A percentile compares a stretch with the other conserved stretches of the same genome.
Evolutionary conservation across 805 yeast species (phyloP).

Genomic region (Jamesozyma gamospora): DNA sequence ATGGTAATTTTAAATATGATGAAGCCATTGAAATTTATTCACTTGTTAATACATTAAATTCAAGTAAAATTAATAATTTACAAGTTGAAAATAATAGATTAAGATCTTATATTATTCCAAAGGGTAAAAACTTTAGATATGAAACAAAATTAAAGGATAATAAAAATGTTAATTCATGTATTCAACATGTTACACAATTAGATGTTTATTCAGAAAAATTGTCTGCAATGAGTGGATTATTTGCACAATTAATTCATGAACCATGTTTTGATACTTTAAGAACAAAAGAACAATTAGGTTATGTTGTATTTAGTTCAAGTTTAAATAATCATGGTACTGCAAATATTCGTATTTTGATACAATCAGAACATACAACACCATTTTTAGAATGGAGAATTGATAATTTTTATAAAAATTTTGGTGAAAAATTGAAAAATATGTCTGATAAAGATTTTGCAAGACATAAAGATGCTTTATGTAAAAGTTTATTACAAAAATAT

Average conservation of each 20-base stretch:
- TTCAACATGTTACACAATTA: conserved; percentile 66
- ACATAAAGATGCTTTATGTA: conserved; percentile 59
- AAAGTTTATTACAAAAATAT: conserved; percentile 56
- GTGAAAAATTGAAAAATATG: conserved; percentile 39
- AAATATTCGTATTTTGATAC: conserved; percentile 58
- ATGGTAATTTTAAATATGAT: conserved; percentile 56
- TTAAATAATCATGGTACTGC: conserved; percentile 56
- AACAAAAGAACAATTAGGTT: conserved; percentile 92
- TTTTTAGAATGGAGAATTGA: conserved; percentile 72
- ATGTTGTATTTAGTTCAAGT: conserved; percentile 77
- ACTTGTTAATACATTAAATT: conserved; percentile 35
- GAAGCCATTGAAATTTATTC: conserved; percentile 45
- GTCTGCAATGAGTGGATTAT: conserved; percentile 48
- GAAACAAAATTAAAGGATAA: conserved; percentile 49
- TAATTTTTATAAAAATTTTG: conserved; percentile 46
- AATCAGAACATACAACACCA: conserved; percentile 68
- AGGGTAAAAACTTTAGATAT: conserved; percentile 34
- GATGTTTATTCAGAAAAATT: conserved; percentile 39
- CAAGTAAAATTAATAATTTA: conserved; percentile 34
- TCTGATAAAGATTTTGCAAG: conserved; percentile 54
- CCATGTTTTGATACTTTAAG: conserved; percentile 85
- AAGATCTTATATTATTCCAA: conserved; percentile 36
- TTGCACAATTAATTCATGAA: conserved; percentile 67
- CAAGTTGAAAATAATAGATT: conserved; percentile 23
- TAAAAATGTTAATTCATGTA: conserved; percentile 71